phyloP scores from a whole-genome alignment of 192 early-diverging fungal species.

The Pilaira anomala region DNA sequence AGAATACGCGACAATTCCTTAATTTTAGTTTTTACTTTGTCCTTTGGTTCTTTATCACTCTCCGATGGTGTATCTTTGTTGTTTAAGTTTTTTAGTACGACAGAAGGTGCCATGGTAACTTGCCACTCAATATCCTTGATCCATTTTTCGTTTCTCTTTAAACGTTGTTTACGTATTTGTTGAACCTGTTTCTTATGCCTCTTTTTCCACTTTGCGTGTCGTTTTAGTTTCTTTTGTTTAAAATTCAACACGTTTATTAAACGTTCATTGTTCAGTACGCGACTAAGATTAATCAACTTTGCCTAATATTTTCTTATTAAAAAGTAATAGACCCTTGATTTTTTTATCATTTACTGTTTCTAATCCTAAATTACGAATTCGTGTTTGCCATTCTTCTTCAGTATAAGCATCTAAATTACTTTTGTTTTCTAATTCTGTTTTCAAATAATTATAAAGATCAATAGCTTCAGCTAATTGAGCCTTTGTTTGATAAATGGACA shows the following conservation, averaged over 20 bases:
- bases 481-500: background rate
- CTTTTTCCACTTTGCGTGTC: background rate
- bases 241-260: background rate
- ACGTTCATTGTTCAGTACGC: background rate
- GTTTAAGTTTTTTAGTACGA: background rate
- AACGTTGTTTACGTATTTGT: background rate
- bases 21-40: background rate
- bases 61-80: background rate
- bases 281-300: background rate
- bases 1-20: background rate
- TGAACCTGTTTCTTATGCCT: background rate
- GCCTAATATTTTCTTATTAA: background rate
- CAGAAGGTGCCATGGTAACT: background rate
- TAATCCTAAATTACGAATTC: background rate
- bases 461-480: background rate
- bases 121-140: background rate
- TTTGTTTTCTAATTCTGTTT: background rate
- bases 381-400: background rate
- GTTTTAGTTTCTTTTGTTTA: background rate
- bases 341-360: background rate
- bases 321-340: too few species aligned
- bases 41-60: background rate
- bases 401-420: background rate
- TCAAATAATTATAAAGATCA: background rate
- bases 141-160: background rate